These are phyloP conservation scores for Gonapodya sp. DNA, from an alignment of 192 early-diverging fungal species.

Conservation along the genomic window DNA sequence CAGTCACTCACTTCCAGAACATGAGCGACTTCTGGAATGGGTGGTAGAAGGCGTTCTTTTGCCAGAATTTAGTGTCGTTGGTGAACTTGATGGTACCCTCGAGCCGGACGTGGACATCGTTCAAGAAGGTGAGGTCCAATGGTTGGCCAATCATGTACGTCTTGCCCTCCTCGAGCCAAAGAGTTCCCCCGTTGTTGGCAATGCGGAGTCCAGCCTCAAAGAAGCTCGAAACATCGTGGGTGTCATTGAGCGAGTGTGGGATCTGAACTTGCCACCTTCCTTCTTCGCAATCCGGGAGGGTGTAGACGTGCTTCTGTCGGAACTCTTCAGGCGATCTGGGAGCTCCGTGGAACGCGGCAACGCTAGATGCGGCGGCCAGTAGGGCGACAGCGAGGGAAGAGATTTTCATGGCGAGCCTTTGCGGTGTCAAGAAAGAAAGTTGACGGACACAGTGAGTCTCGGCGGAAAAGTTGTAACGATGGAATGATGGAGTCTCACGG, in stretches of 20 bases:
- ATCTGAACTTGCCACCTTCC: neutral
- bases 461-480: too few relatives aligned
- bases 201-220: neutral
- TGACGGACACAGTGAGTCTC: too few relatives aligned
- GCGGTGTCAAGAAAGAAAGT: too few relatives aligned
- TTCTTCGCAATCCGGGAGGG: neutral
- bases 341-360: neutral
- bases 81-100: neutral
- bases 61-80: neutral
- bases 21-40: neutral
- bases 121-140: neutral
- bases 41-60: neutral
- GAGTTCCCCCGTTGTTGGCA: neutral
- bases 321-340: neutral
- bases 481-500: too few relatives aligned
- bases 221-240: neutral
- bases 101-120: neutral
- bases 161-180: slow-evolving; percentile 3
- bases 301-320: neutral
- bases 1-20: neutral
- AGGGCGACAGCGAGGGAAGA: neutral
- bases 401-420: too few relatives aligned
- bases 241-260: neutral
- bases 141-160: neutral
- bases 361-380: neutral